phyloP scores from a whole-genome alignment of 1,284 basidiomycete genomes.

The Trichosporon asahii region DNA sequence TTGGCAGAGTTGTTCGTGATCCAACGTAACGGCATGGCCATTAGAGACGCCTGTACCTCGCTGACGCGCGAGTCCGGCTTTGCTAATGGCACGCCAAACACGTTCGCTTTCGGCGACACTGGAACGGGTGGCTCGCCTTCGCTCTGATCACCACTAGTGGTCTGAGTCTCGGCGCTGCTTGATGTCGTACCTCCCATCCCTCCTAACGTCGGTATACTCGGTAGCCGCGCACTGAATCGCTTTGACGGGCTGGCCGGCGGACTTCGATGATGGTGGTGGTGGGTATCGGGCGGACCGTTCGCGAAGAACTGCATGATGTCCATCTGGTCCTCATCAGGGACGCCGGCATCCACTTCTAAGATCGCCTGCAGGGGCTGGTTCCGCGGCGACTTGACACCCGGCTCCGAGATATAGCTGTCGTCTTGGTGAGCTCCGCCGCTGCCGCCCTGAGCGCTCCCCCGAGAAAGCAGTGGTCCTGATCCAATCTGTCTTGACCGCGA shows the following conservation, averaged over 20 bases:
- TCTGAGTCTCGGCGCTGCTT: background rate
- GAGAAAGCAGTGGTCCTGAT: background rate
- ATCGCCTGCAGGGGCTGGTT: conserved; percentile 27
- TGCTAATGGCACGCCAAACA: conserved; percentile 4
- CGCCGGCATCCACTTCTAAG: conserved; percentile 21
- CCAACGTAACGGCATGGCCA: conserved; percentile 20
- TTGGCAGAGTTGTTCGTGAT: conserved; percentile 14
- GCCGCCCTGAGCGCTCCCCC: background rate
- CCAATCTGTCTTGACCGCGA: background rate
- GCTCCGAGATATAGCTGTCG: conserved; percentile 8
- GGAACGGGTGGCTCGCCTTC: background rate
- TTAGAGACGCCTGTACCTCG: background rate
- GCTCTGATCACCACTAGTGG: conserved; percentile 4
- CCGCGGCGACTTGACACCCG: conserved; percentile 14
- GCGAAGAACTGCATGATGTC: conserved; percentile 43
- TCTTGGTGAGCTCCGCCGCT: background rate
- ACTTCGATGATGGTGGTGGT: background rate
- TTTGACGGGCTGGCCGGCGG: background rate
- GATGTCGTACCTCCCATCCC: background rate
- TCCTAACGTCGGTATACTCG: background rate
- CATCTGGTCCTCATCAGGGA: conserved; percentile 30
- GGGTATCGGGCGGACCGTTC: conserved; percentile 25
- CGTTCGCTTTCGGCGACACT: background rate
- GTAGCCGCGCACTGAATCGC: background rate
- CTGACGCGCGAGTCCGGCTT: conserved; percentile 9